Percentiles rank a stretch among this genome's conserved stretches.
These are phyloP conservation scores for Aspergillus kassunensis DNA, from an alignment of 495 filamentous ascomycete genomes.

Conservation along the genomic window DNA sequence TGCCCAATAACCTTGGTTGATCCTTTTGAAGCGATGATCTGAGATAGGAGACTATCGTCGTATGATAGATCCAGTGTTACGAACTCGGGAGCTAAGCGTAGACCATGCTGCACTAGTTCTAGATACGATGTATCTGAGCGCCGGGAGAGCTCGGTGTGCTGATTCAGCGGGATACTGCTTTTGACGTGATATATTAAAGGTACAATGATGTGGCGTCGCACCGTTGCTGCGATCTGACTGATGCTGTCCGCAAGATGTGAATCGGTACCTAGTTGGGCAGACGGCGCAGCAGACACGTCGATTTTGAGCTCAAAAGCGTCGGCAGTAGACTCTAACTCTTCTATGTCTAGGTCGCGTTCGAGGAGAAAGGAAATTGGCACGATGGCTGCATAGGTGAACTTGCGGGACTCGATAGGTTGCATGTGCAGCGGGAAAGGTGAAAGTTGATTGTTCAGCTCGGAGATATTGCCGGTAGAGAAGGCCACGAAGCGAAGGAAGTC, in stretches of 20 bases:
- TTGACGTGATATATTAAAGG: conserved; percentile 48
- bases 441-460: conserved; percentile 51
- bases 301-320: conserved; percentile 68
- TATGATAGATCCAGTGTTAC: conserved; percentile 62
- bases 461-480: conserved; percentile 53
- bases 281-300: conserved; percentile 37
- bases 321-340: conserved; percentile 58
- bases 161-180: conserved; percentile 26
- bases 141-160: conserved; percentile 20
- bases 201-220: conserved; percentile 60
- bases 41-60: conserved; percentile 46
- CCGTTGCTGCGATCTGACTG: conserved; percentile 53
- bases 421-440: conserved; percentile 67
- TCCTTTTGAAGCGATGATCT: conserved; percentile 55
- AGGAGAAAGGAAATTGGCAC: conserved; percentile 60
- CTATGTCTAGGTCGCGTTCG: conserved; percentile 53
- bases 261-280: conserved; percentile 29
- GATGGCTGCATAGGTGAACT: conserved; percentile 58
- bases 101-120: conserved; percentile 59
- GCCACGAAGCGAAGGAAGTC: conserved; percentile 69
- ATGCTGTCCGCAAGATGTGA: conserved; percentile 41
- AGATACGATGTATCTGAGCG: conserved; percentile 49
- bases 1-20: conserved; percentile 65
- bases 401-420: conserved; percentile 57
- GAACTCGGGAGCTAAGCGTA: conserved; percentile 68